A percentile compares a stretch with the other conserved stretches of the same genome.
These are phyloP conservation scores for Podospora pseudoanserina DNA, from an alignment of 495 filamentous ascomycete genomes.

Conservation along the genomic window DNA sequence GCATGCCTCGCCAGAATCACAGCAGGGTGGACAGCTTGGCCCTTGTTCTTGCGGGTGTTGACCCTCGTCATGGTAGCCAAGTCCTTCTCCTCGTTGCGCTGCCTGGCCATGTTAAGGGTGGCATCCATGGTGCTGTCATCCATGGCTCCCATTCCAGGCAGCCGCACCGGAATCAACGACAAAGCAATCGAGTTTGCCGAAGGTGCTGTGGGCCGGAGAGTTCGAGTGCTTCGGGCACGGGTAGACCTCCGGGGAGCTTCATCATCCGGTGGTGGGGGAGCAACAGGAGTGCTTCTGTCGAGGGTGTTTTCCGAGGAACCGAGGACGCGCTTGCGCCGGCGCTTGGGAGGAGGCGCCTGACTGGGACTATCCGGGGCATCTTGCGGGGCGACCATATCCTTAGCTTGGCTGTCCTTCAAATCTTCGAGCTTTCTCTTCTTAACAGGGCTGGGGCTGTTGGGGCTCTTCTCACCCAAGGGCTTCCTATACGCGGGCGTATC, in stretches of 20 bases:
- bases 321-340: slow-evolving; percentile 29
- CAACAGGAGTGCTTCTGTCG: background rate
- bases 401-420: slow-evolving; percentile 16
- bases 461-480: slow-evolving; percentile 39
- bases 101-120: slow-evolving; percentile 22
- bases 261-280: slow-evolving; percentile 6
- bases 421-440: slow-evolving; percentile 37
- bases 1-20: slow-evolving; percentile 29
- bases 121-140: slow-evolving; percentile 22
- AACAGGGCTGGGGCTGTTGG: slow-evolving; percentile 35
- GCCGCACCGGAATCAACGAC: slow-evolving; percentile 31
- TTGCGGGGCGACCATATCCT: slow-evolving; percentile 8
- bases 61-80: slow-evolving; percentile 43
- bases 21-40: slow-evolving; percentile 31
- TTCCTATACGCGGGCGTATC: slow-evolving; percentile 31
- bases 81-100: slow-evolving; percentile 49
- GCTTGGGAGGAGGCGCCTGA: slow-evolving; percentile 26
- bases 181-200: slow-evolving; percentile 34
- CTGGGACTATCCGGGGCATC: slow-evolving; percentile 9
- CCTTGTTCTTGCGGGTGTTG: slow-evolving; percentile 59
- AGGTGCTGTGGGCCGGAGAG: slow-evolving; percentile 27
- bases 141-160: slow-evolving; percentile 29
- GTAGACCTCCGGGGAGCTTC: slow-evolving; percentile 30
- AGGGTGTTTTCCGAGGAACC: background rate
- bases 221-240: slow-evolving; percentile 26